A percentile compares a stretch with the other conserved stretches of the same genome.
These are phyloP conservation scores for Leishmania lainsoni DNA, from an alignment of 208 protist species.

Conservation along the genomic window DNA sequence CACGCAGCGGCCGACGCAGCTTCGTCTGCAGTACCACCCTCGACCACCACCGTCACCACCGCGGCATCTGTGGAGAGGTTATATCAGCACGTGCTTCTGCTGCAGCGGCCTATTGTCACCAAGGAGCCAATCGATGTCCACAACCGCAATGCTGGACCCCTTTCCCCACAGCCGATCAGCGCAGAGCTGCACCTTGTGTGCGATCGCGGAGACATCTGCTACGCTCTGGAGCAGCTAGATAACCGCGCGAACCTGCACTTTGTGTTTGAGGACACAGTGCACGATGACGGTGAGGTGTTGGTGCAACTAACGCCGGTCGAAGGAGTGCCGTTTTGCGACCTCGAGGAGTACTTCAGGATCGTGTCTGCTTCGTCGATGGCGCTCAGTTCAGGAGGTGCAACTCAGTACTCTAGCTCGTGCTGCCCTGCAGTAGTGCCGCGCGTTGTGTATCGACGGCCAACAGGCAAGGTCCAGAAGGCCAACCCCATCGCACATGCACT, in stretches of 20 bases:
- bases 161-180: constrained; percentile 47
- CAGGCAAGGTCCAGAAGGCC: constrained; percentile 49
- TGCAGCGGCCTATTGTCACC: constrained; percentile 48
- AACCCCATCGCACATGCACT: constrained; percentile 59
- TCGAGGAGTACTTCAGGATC: constrained; percentile 57
- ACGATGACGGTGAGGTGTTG: constrained; percentile 79
- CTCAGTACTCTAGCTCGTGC: constrained; percentile 61
- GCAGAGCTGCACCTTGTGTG: constrained; percentile 69
- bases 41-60: neutral
- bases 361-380: constrained; percentile 13
- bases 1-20: neutral
- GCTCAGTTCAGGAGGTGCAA: constrained; percentile 4
- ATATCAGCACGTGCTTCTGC: constrained; percentile 54
- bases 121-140: constrained; percentile 51
- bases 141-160: constrained; percentile 41
- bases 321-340: constrained; percentile 67
- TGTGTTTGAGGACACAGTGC: constrained; percentile 64
- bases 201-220: constrained; percentile 69
- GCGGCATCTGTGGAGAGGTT: neutral
- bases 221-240: constrained; percentile 50
- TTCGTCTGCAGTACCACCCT: neutral
- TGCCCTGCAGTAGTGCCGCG: constrained; percentile 62
- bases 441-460: constrained; percentile 59
- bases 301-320: constrained; percentile 76
- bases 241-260: constrained; percentile 52